phyloP scores from a whole-genome alignment of 768 basidiomycete species.

The Termitomyces sp. region DNA sequence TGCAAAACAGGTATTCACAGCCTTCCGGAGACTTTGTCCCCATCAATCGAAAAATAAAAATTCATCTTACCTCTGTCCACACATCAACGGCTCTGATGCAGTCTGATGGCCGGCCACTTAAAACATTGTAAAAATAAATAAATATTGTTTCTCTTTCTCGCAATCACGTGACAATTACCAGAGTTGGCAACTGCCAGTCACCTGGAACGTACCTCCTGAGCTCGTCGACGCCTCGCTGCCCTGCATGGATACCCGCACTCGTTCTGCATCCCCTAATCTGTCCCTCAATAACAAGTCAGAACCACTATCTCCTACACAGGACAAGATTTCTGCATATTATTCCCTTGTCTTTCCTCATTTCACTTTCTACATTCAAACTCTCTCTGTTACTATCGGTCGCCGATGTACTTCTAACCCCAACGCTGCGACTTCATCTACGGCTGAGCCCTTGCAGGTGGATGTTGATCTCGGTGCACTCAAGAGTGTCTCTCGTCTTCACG shows the following conservation, averaged over 20 bases:
- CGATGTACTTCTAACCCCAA: constrained; percentile 59
- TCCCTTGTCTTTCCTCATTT: constrained; percentile 91
- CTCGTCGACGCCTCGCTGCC: constrained; percentile 15
- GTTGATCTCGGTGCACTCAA: constrained; percentile 95
- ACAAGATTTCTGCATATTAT: constrained; percentile 91
- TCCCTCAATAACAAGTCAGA: constrained; percentile 23
- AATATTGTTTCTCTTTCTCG: neutral
- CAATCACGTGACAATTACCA: constrained; percentile 12
- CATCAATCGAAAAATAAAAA: constrained; percentile 1
- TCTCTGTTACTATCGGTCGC: constrained; percentile 90
- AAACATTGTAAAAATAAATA: neutral
- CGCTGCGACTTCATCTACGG: constrained; percentile 50
- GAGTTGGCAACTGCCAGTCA: constrained; percentile 11
- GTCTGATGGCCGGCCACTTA: neutral
- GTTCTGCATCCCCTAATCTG: constrained; percentile 31
- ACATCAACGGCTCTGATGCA: neutral
- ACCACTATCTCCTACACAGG: constrained; percentile 38
- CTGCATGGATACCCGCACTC: constrained; percentile 39
- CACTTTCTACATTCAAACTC: constrained; percentile 96
- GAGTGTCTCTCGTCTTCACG: constrained; percentile 96
- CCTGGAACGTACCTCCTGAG: constrained; percentile 10
- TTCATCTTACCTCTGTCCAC: neutral
- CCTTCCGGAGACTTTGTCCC: neutral
- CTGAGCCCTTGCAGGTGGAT: constrained; percentile 59
- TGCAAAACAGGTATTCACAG: neutral